Percentiles rank a stretch among this genome's conserved stretches.
Evolutionary conservation across 306 rosid species (phyloP).

Genomic region (Begonia peltatifolia): DNA sequence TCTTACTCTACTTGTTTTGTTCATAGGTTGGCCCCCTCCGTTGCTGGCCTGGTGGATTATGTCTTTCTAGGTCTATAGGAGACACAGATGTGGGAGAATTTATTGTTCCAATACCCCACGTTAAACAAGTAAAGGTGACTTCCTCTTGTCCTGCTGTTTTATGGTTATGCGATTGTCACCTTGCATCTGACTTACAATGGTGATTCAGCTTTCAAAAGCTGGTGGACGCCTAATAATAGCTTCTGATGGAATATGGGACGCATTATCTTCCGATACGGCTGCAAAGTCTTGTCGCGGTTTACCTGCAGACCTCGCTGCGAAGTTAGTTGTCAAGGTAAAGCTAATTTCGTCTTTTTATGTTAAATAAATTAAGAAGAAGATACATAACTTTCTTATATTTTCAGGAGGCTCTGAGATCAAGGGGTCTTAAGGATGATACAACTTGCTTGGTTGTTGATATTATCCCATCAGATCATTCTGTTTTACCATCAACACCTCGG

Average conservation of each 20-base stretch:
- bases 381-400: conserved; percentile 9
- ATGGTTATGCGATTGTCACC: too few relatives aligned
- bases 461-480: conserved; percentile 71
- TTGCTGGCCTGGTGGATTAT: conserved; percentile 97
- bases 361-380: neutral
- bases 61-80: conserved; percentile 95
- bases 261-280: conserved; percentile 73
- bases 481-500: conserved; percentile 13
- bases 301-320: conserved; percentile 98
- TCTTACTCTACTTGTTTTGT: neutral
- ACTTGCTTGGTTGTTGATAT: conserved; percentile 96
- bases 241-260: conserved; percentile 99
- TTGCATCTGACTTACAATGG: neutral
- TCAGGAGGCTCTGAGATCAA: conserved; percentile 88
- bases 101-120: conserved; percentile 85
- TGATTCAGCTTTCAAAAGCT: conserved; percentile 70
- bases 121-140: conserved; percentile 90
- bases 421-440: conserved; percentile 98
- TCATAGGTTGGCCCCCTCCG: conserved; percentile 93
- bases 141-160: conserved; percentile 15
- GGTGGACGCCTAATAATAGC: conserved; percentile 97
- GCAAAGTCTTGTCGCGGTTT: conserved; percentile 89
- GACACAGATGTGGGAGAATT: conserved; percentile 98
- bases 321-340: conserved; percentile 85
- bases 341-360: too few relatives aligned